Evolutionary conservation across 306 rosid genomes (phyloP).

Genomic region (Trichosanthes cucumerina): DNA sequence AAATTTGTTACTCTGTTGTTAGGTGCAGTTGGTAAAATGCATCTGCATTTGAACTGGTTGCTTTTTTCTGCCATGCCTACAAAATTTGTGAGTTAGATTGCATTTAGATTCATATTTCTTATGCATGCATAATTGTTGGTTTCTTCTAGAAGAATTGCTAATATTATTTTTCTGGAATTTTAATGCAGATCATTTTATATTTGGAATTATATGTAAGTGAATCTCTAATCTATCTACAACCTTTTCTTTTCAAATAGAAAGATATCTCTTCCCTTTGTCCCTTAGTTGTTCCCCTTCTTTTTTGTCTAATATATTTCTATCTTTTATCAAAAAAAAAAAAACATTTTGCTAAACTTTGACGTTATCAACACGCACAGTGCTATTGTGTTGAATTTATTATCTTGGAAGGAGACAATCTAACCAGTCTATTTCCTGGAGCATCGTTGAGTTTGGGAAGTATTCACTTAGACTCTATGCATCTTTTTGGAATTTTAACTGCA

Average conservation of each 20-base stretch:
- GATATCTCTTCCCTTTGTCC: not conserved
- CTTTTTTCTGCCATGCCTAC: not conserved
- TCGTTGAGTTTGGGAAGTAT: slow-evolving; percentile 40
- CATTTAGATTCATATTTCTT: not conserved
- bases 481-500: slow-evolving; percentile 55
- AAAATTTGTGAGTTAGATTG: not conserved
- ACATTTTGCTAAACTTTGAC: not conserved
- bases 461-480: slow-evolving; percentile 44
- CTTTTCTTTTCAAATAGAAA: not conserved
- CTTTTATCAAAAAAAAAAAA: no score
- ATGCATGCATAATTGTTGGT: not conserved
- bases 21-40: not conserved
- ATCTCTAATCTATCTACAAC: slow-evolving; percentile 4
- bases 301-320: no score
- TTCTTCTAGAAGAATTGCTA: not conserved
- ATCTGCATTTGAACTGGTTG: not conserved
- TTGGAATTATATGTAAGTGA: slow-evolving; percentile 69
- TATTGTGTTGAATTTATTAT: slow-evolving; percentile 72
- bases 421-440: slow-evolving; percentile 59
- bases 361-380: slow-evolving; percentile 31
- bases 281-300: no score
- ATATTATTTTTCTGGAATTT: slow-evolving; percentile 20
- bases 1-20: not conserved
- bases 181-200: slow-evolving; percentile 61
- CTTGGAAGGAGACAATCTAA: slow-evolving; percentile 82